Base-by-base conservation (phyloP, 768 basidiomycete genomes). In the Gautieria morchelliformis region DNA sequence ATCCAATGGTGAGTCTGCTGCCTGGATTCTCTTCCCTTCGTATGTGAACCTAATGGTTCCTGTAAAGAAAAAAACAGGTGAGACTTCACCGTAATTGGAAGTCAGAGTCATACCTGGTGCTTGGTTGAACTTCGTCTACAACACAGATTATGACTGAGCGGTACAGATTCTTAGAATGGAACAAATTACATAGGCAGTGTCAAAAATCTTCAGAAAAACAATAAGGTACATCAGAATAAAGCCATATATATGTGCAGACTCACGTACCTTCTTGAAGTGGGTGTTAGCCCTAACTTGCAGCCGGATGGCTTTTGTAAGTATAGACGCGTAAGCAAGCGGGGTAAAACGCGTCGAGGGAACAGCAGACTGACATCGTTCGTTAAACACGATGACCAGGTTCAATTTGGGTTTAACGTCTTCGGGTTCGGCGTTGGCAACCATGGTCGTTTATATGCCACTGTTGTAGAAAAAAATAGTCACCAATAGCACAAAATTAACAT, bases 371-470 rank as follows among this genome's bases (percentile, higher is more conserved):
- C 85, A 72, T 54, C 71, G 69, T 15, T 78, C 80, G 56, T 85
- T 82, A 58, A 75, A 80, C 37, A 68, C 66, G 62, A 87, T 72
- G 53, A 72, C 70, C n/a, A 87, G 67, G 66, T 81, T 84, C 48
- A 87, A 71, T 62, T 87, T 87, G 15, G 85, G 85, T 67, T 87
- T 87, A 24, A 81, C 78, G 56, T 87, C 84, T 62, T 72, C 80
- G 19, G 50, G 42, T 24, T 62, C 59, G 42, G 24, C 20, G 30
- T 24, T 46, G 42, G 44, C 32, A 15, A 32, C 14, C 46, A 56
- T 44, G 42, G 5, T 9, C 7, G 42, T 9, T 44, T 22, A n/a
- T 9, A 22, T 17, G 20, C 42, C 2, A 2, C 9, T 44, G 8
- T 9, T 9, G 8, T n/a, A 19, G 40, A 41, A 8, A 41, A 41